These are phyloP conservation scores for Deinandra increscens DNA, from an alignment of 129 eudicot genomes.

Conservation along the genomic window DNA sequence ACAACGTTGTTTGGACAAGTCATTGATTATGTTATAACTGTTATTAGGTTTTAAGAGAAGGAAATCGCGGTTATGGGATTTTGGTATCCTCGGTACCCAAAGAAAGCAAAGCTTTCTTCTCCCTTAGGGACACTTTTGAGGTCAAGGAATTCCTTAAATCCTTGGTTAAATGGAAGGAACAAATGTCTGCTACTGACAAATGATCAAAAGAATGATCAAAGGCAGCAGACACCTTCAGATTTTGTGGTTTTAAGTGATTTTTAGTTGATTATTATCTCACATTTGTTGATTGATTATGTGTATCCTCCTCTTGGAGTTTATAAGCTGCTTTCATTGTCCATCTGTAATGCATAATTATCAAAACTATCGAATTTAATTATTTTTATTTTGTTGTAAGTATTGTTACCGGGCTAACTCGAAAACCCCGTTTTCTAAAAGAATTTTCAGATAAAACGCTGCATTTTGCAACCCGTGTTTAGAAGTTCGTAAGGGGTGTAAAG, in stretches of 20 bases:
- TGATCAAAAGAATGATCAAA: neutral
- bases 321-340: too few species aligned
- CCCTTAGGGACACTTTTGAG: constrained; percentile 66
- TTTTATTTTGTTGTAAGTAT: too few species aligned
- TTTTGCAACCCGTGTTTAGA: too few species aligned
- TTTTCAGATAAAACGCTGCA: too few species aligned
- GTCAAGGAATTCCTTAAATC: constrained; percentile 62
- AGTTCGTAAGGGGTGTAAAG: too few species aligned
- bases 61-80: constrained; percentile 56
- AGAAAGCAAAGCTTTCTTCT: constrained; percentile 58
- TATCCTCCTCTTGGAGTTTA: too few species aligned
- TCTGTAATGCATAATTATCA: too few species aligned
- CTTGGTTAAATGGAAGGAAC: constrained; percentile 50
- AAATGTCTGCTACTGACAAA: neutral
- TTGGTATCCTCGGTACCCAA: constrained; percentile 59
- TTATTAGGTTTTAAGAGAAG: constrained; percentile 53
- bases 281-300: neutral
- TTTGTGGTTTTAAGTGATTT: neutral
- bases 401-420: too few species aligned
- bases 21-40: neutral
- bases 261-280: neutral
- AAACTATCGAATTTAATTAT: too few species aligned
- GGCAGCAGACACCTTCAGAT: neutral
- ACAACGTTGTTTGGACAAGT: neutral
- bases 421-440: too few species aligned